phyloP scores from a whole-genome alignment of 441 rosid genomes.

The Croton laevigatus region DNA sequence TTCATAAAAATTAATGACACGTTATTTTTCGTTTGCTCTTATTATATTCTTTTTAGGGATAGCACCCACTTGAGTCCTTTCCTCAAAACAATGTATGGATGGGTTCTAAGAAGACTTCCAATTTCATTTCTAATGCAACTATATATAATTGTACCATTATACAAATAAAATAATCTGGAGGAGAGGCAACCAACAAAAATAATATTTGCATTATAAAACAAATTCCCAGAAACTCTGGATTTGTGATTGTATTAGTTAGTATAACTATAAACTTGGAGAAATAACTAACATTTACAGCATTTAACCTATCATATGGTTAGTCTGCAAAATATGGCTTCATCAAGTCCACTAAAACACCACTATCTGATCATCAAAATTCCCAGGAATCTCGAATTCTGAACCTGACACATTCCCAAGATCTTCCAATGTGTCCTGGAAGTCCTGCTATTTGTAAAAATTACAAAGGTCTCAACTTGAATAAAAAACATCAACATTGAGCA shows the following conservation, averaged over 20 bases:
- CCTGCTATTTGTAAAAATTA: slow-evolving; percentile 26
- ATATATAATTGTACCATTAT: not conserved
- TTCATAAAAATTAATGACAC: no score
- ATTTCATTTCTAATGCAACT: not conserved
- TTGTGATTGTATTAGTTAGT: slow-evolving; percentile 27
- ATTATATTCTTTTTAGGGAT: no score
- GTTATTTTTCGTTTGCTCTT: no score
- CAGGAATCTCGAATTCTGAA: slow-evolving; percentile 53
- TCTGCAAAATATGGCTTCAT: slow-evolving; percentile 20
- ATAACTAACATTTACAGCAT: slow-evolving; percentile 22
- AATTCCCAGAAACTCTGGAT: slow-evolving; percentile 7
- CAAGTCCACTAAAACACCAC: slow-evolving; percentile 23
- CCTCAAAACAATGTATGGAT: no score
- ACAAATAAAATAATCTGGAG: not conserved
- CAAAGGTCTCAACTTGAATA: not conserved
- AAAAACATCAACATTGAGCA: not conserved
- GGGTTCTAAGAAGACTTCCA: no score
- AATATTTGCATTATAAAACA: not conserved
- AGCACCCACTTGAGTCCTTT: no score
- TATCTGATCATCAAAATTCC: slow-evolving; percentile 47
- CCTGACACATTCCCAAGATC: slow-evolving; percentile 45
- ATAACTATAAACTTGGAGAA: slow-evolving; percentile 24
- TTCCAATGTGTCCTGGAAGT: slow-evolving; percentile 42
- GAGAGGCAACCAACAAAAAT: not conserved
- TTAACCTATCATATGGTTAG: slow-evolving; percentile 16